Evolutionary conservation across 345 rosid genomes (phyloP).

Genomic region (Eucalyptus marginata): DNA sequence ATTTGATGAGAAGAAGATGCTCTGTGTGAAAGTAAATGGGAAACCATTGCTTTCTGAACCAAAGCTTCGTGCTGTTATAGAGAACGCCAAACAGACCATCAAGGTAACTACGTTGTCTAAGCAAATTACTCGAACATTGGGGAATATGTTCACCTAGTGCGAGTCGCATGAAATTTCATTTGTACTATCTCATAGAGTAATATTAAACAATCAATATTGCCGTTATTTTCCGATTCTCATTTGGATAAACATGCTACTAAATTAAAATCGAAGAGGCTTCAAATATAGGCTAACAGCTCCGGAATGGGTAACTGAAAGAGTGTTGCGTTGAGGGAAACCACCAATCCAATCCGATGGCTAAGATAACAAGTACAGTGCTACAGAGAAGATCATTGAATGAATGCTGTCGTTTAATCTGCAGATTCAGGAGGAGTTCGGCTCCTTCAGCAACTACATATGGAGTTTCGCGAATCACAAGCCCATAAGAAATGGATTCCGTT

Average conservation of each 20-base stretch:
- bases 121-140: neutral
- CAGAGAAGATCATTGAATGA: neutral
- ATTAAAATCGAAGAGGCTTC: neutral
- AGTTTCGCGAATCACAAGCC: slow-evolving; percentile 58
- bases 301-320: neutral
- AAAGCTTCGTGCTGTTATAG: slow-evolving; percentile 78
- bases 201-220: neutral
- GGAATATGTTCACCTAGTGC: neutral
- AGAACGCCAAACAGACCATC: slow-evolving; percentile 60
- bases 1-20: slow-evolving; percentile 61
- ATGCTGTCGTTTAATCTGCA: slow-evolving; percentile 10
- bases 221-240: neutral
- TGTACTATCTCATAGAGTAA: neutral
- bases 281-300: neutral
- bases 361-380: neutral
- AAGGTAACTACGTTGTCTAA: slow-evolving; percentile 31
- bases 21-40: slow-evolving; percentile 53
- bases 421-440: slow-evolving; percentile 76
- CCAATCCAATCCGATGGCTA: neutral
- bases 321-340: neutral
- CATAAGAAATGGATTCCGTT: slow-evolving; percentile 52
- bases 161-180: neutral
- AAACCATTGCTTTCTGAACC: slow-evolving; percentile 61
- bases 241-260: neutral
- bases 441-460: slow-evolving; percentile 79